Evolutionary conservation across 1,284 basidiomycete genomes (phyloP), one percentile per base, ranked within the genome.

Genomic region (Cutaneotrichosporon cavernicola): DNA sequence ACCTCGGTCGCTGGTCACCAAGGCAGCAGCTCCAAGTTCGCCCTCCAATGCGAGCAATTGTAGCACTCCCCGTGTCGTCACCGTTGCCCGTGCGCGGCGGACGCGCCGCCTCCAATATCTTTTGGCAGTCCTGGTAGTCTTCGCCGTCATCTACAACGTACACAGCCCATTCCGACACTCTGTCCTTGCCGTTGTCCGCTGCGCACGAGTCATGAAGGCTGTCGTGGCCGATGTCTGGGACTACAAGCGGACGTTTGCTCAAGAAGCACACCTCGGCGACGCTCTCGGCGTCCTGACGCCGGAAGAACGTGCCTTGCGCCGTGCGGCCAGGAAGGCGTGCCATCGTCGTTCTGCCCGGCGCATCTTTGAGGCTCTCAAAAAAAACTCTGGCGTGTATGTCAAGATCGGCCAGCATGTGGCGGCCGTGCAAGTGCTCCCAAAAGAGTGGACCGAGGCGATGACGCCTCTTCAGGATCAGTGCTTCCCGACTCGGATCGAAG

Each of bases 331-430:
- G 72, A 90, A 89, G 30, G 82, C 86, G 38, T 96, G 92, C 77
- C 93, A 96, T 80, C 85, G 81, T 34, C 85, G 92, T 32, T 92
- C 90, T 75, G 92, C 92, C 6, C 76, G 84, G 64, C 83, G 92
- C 63, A 87, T 95, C 49, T 81, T 94, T 65, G 85, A 85, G 65
- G 90, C 92, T 9, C 82, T 97, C 30, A 84, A 93, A 65, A 88
- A 87, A 10, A 97, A 98, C 74, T 96, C 96, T 83, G 80, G 80
- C 10, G 77, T 80, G 60, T 81, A 81, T 63, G 80, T 81, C 59
- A 75, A 81, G 72, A 73, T 82, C 30, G 94, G 92, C 2, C 92
- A 97, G 77, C 93, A 97, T 78, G 87, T 99, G 75, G 83, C 84
- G 8, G 82, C 84, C 0, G 81, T 86, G 2, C 83, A 86, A 56